Evolutionary conservation across 352 stramenopile genomes (phyloP).

Genomic region (Phytopythium litorale): DNA sequence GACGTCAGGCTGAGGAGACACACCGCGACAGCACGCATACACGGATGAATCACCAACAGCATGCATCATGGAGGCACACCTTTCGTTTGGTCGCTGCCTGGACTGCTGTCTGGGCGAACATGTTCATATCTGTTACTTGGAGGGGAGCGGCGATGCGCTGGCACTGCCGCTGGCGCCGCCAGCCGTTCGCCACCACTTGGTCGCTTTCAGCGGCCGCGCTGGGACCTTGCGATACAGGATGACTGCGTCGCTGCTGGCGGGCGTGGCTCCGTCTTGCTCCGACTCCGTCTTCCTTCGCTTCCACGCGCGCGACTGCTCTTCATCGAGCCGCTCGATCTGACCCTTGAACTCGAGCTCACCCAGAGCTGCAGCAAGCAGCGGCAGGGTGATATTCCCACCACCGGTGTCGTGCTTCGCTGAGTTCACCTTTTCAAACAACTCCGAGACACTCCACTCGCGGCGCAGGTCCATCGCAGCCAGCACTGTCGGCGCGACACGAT

Average conservation of each 20-base stretch:
- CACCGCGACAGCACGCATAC: neutral
- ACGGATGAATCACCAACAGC: neutral
- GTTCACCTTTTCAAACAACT: slow-evolving; percentile 55
- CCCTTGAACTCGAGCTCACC: slow-evolving; percentile 46
- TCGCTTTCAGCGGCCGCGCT: slow-evolving; percentile 59
- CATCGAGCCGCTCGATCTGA: slow-evolving; percentile 43
- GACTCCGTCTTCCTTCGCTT: slow-evolving; percentile 23
- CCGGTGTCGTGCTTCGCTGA: slow-evolving; percentile 1
- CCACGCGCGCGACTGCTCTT: slow-evolving; percentile 10
- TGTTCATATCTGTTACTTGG: slow-evolving; percentile 3
- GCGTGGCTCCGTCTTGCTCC: slow-evolving; percentile 5
- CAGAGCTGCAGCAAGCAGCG: slow-evolving; percentile 53
- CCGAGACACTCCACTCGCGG: slow-evolving; percentile 42
- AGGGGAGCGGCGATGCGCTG: neutral
- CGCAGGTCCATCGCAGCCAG: slow-evolving; percentile 59
- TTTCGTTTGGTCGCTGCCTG: neutral
- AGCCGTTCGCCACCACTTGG: slow-evolving; percentile 47
- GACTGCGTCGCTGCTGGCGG: slow-evolving; percentile 16
- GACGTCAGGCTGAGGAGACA: neutral
- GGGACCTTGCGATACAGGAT: slow-evolving; percentile 62
- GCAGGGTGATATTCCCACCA: slow-evolving; percentile 26
- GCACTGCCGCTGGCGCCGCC: neutral
- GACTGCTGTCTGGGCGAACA: neutral
- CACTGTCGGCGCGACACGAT: slow-evolving; percentile 45
- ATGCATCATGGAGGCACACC: neutral